These are phyloP conservation scores for Croton setiger DNA, from an alignment of 441 rosid species.

Conservation along the genomic window DNA sequence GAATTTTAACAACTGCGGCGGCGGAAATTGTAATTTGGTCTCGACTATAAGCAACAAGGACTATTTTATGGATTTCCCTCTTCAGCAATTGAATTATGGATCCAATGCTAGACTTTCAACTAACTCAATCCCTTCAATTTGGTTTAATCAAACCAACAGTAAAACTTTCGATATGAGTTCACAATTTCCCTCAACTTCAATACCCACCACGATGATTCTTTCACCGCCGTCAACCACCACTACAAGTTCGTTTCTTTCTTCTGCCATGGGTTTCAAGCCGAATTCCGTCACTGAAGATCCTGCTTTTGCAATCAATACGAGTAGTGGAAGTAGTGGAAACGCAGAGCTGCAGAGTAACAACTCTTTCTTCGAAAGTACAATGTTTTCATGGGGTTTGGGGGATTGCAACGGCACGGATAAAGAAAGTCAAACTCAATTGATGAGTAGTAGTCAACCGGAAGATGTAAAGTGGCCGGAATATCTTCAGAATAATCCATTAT, in stretches of 20 bases:
- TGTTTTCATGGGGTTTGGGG: slow-evolving; percentile 48
- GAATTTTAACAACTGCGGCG: slow-evolving; percentile 15
- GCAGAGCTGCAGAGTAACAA: slow-evolving; percentile 38
- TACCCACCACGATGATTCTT: slow-evolving; percentile 25
- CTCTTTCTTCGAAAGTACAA: slow-evolving; percentile 41
- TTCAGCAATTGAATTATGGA: slow-evolving; percentile 40
- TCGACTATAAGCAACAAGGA: slow-evolving; percentile 29
- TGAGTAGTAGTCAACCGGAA: slow-evolving; percentile 34
- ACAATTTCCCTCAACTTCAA: slow-evolving; percentile 37
- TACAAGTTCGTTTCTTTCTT: slow-evolving; percentile 34
- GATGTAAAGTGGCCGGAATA: slow-evolving; percentile 53
- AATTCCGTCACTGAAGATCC: slow-evolving; percentile 24
- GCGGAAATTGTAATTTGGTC: slow-evolving; percentile 18
- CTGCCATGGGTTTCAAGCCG: slow-evolving; percentile 36
- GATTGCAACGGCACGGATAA: slow-evolving; percentile 48
- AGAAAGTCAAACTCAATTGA: slow-evolving; percentile 34
- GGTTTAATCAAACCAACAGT: slow-evolving; percentile 35
- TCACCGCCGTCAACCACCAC: slow-evolving; percentile 29
- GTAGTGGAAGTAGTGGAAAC: slow-evolving; percentile 33
- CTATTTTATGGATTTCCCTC: slow-evolving; percentile 34
- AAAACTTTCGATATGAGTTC: slow-evolving; percentile 37
- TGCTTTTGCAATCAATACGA: slow-evolving; percentile 30
- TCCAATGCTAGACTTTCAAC: slow-evolving; percentile 37
- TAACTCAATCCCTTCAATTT: slow-evolving; percentile 31
- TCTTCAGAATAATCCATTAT: slow-evolving; percentile 38